These are phyloP conservation scores for Camellia oleifera DNA, from an alignment of 179 eudicot species.

Conservation along the genomic window DNA sequence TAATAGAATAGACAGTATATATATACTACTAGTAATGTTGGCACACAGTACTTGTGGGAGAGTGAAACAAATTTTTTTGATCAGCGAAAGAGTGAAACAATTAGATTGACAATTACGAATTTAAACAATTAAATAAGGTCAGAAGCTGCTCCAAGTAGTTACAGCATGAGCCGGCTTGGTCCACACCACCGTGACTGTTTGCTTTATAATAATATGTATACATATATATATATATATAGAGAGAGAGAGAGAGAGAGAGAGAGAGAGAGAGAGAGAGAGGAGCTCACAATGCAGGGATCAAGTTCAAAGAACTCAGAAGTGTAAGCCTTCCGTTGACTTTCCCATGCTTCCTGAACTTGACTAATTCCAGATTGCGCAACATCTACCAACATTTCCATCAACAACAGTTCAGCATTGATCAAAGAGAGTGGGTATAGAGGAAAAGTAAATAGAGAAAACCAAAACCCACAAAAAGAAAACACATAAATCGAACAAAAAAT, in stretches of 20 bases:
- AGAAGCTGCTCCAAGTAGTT: no score
- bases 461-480: neutral
- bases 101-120: no score
- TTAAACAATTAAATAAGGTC: no score
- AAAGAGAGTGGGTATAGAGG: neutral
- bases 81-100: no score
- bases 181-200: no score
- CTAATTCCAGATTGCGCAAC: constrained; percentile 64
- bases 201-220: no score
- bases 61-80: no score
- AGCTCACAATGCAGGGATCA: constrained; percentile 76
- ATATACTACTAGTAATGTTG: no score
- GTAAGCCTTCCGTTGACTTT: constrained; percentile 75
- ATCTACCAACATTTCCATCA: constrained; percentile 37
- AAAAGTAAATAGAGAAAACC: neutral
- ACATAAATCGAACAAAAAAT: neutral
- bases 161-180: no score
- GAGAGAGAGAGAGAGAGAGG: neutral
- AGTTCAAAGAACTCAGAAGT: constrained; percentile 69
- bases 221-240: neutral
- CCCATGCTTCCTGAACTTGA: constrained; percentile 81
- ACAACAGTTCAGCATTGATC: neutral
- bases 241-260: no score
- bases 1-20: no score
- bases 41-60: no score